phyloP scores from a whole-genome alignment of 306 rosid species.

The Luffa acutangula region DNA sequence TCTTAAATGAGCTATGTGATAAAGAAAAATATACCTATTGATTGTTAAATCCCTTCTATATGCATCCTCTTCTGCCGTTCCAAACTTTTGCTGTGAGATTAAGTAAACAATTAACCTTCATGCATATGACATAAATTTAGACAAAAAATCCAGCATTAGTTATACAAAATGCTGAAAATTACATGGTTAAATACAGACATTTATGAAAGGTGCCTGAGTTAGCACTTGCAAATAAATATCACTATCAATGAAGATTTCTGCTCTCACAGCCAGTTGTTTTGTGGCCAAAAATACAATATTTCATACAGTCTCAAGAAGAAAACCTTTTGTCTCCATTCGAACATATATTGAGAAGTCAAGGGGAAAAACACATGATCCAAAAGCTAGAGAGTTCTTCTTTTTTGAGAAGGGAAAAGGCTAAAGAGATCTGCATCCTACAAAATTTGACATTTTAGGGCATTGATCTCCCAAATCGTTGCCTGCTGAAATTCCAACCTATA shows the following conservation, averaged over 20 bases:
- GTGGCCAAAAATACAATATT: neutral
- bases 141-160: neutral
- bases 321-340: neutral
- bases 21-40: slow-evolving; percentile 49
- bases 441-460: neutral
- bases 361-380: neutral
- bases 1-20: neutral
- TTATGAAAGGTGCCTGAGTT: neutral
- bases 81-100: slow-evolving; percentile 64
- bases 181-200: neutral
- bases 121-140: neutral
- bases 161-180: neutral
- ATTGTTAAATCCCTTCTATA: slow-evolving; percentile 93
- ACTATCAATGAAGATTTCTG: neutral
- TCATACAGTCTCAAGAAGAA: neutral
- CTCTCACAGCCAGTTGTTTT: neutral
- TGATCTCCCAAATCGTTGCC: neutral
- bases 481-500: neutral
- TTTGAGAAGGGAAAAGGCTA: neutral
- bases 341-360: neutral
- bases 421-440: neutral
- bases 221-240: neutral
- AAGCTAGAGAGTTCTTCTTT: neutral
- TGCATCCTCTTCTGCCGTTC: slow-evolving; percentile 89
- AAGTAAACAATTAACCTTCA: neutral